A percentile compares a stretch with the other conserved stretches of the same genome.
Conservation (phyloP, 2,329 filamentous ascomycete species). For the Chlorencoelia australis region DNA sequence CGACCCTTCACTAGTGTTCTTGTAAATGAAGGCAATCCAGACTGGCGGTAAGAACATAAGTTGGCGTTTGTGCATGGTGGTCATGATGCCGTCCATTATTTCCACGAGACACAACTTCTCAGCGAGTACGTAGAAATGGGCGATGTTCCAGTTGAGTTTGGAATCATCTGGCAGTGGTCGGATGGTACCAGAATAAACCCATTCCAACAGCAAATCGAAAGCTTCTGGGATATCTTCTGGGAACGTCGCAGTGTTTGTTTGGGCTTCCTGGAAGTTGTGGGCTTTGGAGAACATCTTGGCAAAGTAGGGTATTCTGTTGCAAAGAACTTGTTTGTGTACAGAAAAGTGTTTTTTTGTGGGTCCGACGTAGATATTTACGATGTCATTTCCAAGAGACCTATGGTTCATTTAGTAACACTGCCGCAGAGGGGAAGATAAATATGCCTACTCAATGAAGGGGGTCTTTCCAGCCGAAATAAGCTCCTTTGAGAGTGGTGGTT, state of each 20-base stretch:
- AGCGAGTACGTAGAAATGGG: not conserved
- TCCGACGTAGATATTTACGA: constrained; percentile 13
- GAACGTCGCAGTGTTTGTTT: not conserved
- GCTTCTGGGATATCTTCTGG: constrained; percentile 3
- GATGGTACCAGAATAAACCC: constrained; percentile 2
- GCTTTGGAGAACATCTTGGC: constrained; percentile 6
- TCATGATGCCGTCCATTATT: not conserved
- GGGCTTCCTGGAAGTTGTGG: constrained; percentile 4
- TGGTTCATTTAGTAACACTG: too few species aligned
- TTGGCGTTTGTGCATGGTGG: not conserved
- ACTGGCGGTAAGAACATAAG: too few species aligned
- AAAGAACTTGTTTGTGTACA: constrained; percentile 6
- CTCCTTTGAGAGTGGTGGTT: too few species aligned
- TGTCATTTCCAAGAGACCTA: constrained; percentile 7
- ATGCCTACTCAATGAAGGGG: too few species aligned
- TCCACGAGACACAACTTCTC: not conserved
- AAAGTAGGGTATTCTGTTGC: constrained; percentile 7
- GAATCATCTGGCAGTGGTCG: not conserved
- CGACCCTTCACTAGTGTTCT: too few species aligned
- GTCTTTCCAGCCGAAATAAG: too few species aligned
- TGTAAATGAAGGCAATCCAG: too few species aligned
- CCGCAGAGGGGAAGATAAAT: too few species aligned
- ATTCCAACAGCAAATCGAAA: constrained; percentile 3
- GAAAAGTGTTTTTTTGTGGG: constrained; percentile 2
- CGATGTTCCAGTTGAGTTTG: not conserved